Evolutionary conservation across 495 filamentous ascomycete genomes (phyloP), one percentile per base, ranked within the genome.

Genomic region (Pyrenula aspistea): DNA sequence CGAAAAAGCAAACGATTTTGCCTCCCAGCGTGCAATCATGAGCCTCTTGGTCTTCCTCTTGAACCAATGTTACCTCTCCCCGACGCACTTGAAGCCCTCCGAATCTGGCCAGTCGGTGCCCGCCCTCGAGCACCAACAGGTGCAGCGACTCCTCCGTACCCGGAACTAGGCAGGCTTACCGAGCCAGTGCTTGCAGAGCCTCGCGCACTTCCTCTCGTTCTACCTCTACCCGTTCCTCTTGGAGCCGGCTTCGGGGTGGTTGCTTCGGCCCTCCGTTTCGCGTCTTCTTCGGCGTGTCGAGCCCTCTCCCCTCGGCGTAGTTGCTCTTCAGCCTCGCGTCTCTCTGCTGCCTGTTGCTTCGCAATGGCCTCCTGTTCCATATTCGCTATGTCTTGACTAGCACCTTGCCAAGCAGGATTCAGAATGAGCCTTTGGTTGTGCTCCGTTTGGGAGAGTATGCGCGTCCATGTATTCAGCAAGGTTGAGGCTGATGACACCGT

Each of bases 361-460:
- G 79, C 69, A 1, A 80, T 63, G 2, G 80, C 79, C 63, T 96
- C 93, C 56, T 82, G 83, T 65, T 97, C 91, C 48, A 86, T 77
- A 52, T 96, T 88, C 51, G 79, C 77, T 2, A 94, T 71, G 72
- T 98, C 93, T 66, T 89, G 81, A 3, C 77, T 86, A 10, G 90
- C 87, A 53, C 93, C 93, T 59, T 93, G 84, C 93, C 93, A 98
- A 53, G 83, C 74, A 1, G 87, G 86, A 61, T 92, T 88, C 36
- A 96, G 80, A 24, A 98, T 86, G 50, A 97, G 72, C 2, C 93
- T 84, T 64, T 97, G 91, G 63, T 94, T 97, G 68, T 98, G 91
- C 70, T 98, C 93, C 0, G 93, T 96, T 66, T 96, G 93, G 22
- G 87, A 91, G 2, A 98, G 80, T 59, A 97, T 96, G 56, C 90